Base-by-base conservation (phyloP, 805 yeast genomes). In the Clavispora carvajalis region DNA sequence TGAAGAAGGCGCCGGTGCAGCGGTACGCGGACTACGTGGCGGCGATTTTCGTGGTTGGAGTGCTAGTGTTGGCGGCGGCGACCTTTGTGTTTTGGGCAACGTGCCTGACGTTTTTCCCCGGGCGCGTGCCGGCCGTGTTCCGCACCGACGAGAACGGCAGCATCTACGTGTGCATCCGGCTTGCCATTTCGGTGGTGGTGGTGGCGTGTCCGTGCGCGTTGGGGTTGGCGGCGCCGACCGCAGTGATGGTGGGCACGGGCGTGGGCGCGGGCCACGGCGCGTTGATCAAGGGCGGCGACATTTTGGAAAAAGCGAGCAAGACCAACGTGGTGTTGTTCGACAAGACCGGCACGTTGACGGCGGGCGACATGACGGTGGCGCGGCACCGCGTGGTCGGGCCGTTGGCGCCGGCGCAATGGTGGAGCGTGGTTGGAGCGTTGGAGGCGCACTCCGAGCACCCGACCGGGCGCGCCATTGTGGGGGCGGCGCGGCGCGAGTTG, bases 131-230 rank as follows among this genome's bases (percentile, higher is more conserved):
- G 2, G 57, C 52, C 3, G 66, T 74, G 8, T 80, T 82, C 54
- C 51, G 57, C 13, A 60, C 59, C 33, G 67, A 60, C 7, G 60
- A 57, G 15, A 75, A 76, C 47, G 86, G 88, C 8, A 73, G 74
- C 38, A 71, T 80, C 47, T 80, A 78, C 58, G 77, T 77, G 4
- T 82, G 91, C 55, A 61, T 95, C 41, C 80, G 85, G 53, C 73
- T 90, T 34, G 82, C 95, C 5, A 91, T 93, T 21, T 81, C 95
- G 6, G 99, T 93, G 5, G 77, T 95, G 48, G 96, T 93, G 9
- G 97, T 93, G 37, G 99, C 99, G 1, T 93, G 99, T 63, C 99
- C 99, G 0, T 93, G 99, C 73, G 98, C 99, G 0, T 65, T 93
- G 18, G 99, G 99, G 3, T 71, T 93, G 37, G 97, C 97, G 3